phyloP scores from a whole-genome alignment of 495 filamentous ascomycete species.

The Chaetomium tenue region DNA sequence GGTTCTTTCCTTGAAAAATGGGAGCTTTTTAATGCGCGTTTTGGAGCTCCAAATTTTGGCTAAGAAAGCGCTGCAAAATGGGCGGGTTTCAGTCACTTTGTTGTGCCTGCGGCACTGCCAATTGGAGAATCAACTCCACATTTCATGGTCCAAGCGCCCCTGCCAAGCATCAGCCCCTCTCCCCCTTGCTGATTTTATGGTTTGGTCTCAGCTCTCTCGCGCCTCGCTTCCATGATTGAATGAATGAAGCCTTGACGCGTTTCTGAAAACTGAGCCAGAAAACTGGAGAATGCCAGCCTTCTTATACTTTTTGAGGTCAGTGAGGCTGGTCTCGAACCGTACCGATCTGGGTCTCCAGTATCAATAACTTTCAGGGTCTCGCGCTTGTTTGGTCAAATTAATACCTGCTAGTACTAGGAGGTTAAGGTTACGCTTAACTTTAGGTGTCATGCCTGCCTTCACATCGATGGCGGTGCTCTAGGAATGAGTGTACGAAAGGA shows the following conservation, averaged over 20 bases:
- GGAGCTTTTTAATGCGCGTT: constrained; percentile 14
- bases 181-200: neutral
- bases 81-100: constrained; percentile 15
- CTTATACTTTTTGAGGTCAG: neutral
- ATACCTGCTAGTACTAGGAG: neutral
- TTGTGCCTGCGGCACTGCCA: constrained; percentile 23
- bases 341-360: neutral
- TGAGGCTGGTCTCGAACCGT: too few relatives aligned
- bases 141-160: constrained; percentile 16
- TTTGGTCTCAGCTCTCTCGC: constrained; percentile 16
- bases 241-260: too few relatives aligned
- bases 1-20: constrained; percentile 22
- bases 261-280: too few relatives aligned
- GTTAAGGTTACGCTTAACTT: neutral
- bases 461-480: neutral
- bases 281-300: too few relatives aligned
- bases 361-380: neutral
- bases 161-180: neutral
- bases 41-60: constrained; percentile 25
- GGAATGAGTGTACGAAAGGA: neutral
- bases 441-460: neutral
- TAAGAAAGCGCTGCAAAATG: constrained; percentile 15
- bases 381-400: neutral
- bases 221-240: too few relatives aligned
- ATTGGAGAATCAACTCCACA: constrained; percentile 21